phyloP scores from a whole-genome alignment of 148 eudicot genomes.

The Amaranthus hypochondriacus region DNA sequence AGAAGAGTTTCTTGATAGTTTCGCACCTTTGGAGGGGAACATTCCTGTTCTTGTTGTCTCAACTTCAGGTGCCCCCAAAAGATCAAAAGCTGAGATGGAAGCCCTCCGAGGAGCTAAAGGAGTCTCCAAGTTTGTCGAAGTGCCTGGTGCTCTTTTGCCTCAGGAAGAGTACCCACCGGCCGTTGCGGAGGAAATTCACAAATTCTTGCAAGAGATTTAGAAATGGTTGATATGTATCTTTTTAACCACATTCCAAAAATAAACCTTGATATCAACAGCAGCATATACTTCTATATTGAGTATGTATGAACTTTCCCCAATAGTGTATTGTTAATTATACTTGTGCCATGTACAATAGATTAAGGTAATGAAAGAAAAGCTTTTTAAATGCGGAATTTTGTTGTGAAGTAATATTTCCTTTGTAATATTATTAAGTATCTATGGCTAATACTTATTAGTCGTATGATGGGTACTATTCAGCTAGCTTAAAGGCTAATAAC shows the following conservation, averaged over 20 bases:
- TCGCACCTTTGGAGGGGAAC: conserved; percentile 58
- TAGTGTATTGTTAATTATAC: background rate
- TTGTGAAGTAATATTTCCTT: background rate
- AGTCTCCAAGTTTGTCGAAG: conserved; percentile 78
- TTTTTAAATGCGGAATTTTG: background rate
- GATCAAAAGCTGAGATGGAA: conserved; percentile 98
- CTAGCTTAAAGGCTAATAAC: no score
- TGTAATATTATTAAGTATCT: no score
- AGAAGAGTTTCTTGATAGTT: conserved; percentile 63
- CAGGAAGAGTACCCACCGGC: conserved; percentile 83
- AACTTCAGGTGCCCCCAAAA: conserved; percentile 63
- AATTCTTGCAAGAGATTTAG: conserved; percentile 60
- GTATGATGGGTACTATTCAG: no score
- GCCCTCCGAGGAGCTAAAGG: conserved; percentile 79
- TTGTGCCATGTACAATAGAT: background rate
- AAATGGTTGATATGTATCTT: background rate
- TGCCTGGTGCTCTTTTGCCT: conserved; percentile 90
- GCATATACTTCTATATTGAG: no score
- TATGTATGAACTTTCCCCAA: no score
- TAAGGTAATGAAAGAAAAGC: background rate
- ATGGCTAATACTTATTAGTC: no score
- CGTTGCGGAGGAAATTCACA: conserved; percentile 68
- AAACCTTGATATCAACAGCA: no score
- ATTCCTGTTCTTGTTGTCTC: conserved; percentile 70
- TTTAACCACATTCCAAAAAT: background rate